Percentiles rank a stretch among this genome's conserved stretches.
Evolutionary conservation across 768 basidiomycete genomes (phyloP).

Genomic region (Rhodotorula kratochvilovae): DNA sequence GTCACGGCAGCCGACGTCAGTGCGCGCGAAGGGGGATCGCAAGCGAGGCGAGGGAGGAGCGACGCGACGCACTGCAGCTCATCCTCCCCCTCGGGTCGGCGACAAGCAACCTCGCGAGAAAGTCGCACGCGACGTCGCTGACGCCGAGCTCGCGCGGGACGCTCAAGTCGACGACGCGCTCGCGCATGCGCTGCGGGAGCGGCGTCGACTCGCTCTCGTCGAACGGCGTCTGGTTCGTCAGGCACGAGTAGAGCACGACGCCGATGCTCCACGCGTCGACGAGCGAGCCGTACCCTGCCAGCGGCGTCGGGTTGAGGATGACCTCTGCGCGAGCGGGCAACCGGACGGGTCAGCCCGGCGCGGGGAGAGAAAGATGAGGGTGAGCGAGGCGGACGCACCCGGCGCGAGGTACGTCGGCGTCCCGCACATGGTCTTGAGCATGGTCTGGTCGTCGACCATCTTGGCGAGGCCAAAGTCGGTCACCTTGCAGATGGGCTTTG

Average conservation of each 20-base stretch:
- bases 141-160: slow-evolving; percentile 51
- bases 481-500: slow-evolving; percentile 66
- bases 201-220: slow-evolving; percentile 63
- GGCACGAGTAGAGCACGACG: slow-evolving; percentile 74
- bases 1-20: not conserved
- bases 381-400: slow-evolving; percentile 14
- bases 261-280: slow-evolving; percentile 98
- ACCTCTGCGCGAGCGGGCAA: slow-evolving; percentile 50
- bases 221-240: slow-evolving; percentile 74
- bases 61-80: slow-evolving; percentile 54
- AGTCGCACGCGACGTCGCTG: slow-evolving; percentile 58
- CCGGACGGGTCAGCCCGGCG: not conserved
- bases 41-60: not conserved
- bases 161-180: slow-evolving; percentile 62
- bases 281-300: slow-evolving; percentile 69
- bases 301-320: slow-evolving; percentile 62
- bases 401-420: slow-evolving; percentile 92
- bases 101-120: slow-evolving; percentile 64
- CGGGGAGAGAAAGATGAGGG: too few relatives aligned
- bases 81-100: slow-evolving; percentile 64
- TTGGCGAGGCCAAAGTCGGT: slow-evolving; percentile 97
- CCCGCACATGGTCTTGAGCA: slow-evolving; percentile 81
- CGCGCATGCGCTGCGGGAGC: slow-evolving; percentile 60
- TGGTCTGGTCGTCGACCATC: slow-evolving; percentile 62
- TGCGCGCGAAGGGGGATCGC: too few relatives aligned